Evolutionary conservation across 495 filamentous ascomycete genomes (phyloP).

Genomic region (Trichocladium uniseriatum): DNA sequence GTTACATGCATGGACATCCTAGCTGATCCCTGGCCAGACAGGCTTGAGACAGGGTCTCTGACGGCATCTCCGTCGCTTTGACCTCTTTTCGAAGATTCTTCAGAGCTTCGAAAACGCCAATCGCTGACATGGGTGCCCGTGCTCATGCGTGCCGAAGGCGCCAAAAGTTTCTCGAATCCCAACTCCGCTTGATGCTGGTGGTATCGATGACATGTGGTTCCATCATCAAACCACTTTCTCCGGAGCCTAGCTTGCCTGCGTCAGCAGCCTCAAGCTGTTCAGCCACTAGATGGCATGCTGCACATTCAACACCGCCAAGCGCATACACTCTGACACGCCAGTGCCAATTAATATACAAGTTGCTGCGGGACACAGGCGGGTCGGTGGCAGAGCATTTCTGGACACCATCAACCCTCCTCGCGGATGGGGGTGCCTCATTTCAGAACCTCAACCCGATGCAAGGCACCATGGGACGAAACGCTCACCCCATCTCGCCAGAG

Average conservation of each 20-base stretch:
- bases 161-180: neutral
- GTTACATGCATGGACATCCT: no score
- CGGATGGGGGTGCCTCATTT: neutral
- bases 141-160: neutral
- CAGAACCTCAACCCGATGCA: no score
- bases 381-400: neutral
- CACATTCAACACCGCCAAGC: neutral
- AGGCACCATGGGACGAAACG: slow-evolving; percentile 7
- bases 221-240: slow-evolving; percentile 17
- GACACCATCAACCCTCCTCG: slow-evolving; percentile 6
- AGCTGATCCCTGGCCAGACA: no score
- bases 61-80: slow-evolving; percentile 18
- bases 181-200: neutral
- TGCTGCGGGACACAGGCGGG: slow-evolving; percentile 7
- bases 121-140: slow-evolving; percentile 9
- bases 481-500: slow-evolving; percentile 8
- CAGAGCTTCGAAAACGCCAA: slow-evolving; percentile 27
- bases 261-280: neutral
- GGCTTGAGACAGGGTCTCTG: slow-evolving; percentile 1
- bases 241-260: neutral
- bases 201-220: slow-evolving; percentile 16
- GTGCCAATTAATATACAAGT: slow-evolving; percentile 22
- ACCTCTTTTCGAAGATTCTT: slow-evolving; percentile 30
- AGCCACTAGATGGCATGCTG: neutral
- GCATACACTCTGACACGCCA: slow-evolving; percentile 13